Conservation (phyloP, 495 filamentous ascomycete genomes). For the Chaetomium cochliodes region DNA sequence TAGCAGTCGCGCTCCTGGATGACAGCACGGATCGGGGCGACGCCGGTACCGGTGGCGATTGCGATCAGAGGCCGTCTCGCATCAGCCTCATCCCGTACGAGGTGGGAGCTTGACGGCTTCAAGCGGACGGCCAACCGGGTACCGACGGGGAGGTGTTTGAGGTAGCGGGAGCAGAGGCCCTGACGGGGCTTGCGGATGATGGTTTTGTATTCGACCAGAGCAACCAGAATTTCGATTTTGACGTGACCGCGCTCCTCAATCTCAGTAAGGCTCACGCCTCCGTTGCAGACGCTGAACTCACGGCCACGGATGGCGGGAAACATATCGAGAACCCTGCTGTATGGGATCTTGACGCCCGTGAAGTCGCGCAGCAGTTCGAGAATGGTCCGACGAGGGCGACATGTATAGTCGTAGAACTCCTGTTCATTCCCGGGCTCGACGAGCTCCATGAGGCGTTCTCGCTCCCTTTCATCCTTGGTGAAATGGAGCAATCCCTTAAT, state of each 20-base stretch:
- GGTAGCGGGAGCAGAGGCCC: constrained; percentile 86
- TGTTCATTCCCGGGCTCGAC: constrained; percentile 72
- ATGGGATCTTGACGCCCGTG: constrained; percentile 75
- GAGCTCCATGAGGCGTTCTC: constrained; percentile 81
- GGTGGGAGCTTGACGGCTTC: constrained; percentile 25
- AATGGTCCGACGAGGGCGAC: constrained; percentile 85
- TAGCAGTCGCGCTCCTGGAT: constrained; percentile 60
- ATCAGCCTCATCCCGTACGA: constrained; percentile 11
- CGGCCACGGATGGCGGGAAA: constrained; percentile 75
- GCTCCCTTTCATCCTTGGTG: constrained; percentile 67
- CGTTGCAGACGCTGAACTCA: constrained; percentile 86
- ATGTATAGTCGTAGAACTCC: constrained; percentile 94
- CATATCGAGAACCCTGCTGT: constrained; percentile 62
- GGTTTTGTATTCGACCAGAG: constrained; percentile 89
- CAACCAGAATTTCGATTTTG: constrained; percentile 73
- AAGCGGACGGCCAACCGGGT: constrained; percentile 59
- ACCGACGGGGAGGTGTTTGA: constrained; percentile 60
- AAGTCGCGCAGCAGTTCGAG: constrained; percentile 92
- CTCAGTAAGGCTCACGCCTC: constrained; percentile 43
- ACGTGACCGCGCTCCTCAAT: constrained; percentile 23
- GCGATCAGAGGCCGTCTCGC: constrained; percentile 62
- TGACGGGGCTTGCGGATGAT: constrained; percentile 81
- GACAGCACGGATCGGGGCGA: constrained; percentile 83
- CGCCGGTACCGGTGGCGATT: constrained; percentile 84
- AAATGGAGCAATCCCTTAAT: constrained; percentile 73